Evolutionary conservation across 1,284 basidiomycete genomes (phyloP).

Genomic region (Erythrobasidium hasegawianum): DNA sequence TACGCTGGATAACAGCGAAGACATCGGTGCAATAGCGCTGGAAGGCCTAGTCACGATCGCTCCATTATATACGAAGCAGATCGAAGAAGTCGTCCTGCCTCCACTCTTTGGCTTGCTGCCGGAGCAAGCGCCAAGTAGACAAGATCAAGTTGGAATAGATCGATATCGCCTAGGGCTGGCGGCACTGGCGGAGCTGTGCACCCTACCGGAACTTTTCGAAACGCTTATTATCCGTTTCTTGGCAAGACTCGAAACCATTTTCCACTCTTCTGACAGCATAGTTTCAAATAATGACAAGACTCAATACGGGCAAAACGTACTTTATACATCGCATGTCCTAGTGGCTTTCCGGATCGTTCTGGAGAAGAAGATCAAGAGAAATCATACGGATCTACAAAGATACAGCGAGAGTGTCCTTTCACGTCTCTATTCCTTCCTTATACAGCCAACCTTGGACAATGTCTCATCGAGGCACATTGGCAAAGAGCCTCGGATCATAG

Average conservation of each 20-base stretch:
- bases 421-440: slow-evolving; percentile 65
- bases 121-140: slow-evolving; percentile 4
- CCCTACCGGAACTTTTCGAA: slow-evolving; percentile 74
- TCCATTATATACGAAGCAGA: slow-evolving; percentile 59
- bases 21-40: slow-evolving; percentile 62
- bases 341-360: slow-evolving; percentile 64
- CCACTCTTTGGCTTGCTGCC: slow-evolving; percentile 66
- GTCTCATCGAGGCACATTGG: slow-evolving; percentile 49
- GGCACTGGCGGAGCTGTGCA: slow-evolving; percentile 70
- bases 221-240: slow-evolving; percentile 72
- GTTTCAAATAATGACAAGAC: slow-evolving; percentile 14
- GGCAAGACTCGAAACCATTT: slow-evolving; percentile 69
- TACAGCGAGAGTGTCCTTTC: slow-evolving; percentile 72
- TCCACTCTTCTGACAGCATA: slow-evolving; percentile 53
- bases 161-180: slow-evolving; percentile 58
- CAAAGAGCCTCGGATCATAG: slow-evolving; percentile 63
- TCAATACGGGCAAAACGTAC: slow-evolving; percentile 57
- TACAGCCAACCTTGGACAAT: slow-evolving; percentile 52
- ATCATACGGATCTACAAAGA: slow-evolving; percentile 68
- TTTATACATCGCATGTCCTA: slow-evolving; percentile 80
- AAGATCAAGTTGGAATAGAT: slow-evolving; percentile 8
- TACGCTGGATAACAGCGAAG: slow-evolving; percentile 49
- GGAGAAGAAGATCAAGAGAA: slow-evolving; percentile 60
- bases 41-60: slow-evolving; percentile 67
- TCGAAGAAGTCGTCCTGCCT: slow-evolving; percentile 74